Conservation (phyloP, 2,329 filamentous ascomycete species). For the Plectosphaerella cucumerina region DNA sequence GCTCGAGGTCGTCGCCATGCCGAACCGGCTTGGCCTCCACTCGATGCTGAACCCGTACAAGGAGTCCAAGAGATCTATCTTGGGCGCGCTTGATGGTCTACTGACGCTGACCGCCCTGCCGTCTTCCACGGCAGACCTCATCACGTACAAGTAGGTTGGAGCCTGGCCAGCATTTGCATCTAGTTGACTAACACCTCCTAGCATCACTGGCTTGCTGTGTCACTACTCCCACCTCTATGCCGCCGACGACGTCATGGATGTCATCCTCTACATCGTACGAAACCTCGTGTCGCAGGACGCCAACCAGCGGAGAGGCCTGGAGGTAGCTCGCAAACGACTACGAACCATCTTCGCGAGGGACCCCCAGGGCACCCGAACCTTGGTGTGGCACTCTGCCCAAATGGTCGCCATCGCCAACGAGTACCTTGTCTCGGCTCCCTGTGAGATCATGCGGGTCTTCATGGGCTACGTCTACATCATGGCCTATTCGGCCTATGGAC, state of each 20-base stretch:
- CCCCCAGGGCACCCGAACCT: conserved; percentile 12
- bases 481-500: conserved; percentile 19
- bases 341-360: conserved; percentile 15
- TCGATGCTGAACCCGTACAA: conserved; percentile 17
- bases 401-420: conserved; percentile 23
- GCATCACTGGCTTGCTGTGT: conserved; percentile 19
- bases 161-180: neutral
- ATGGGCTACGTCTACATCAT: conserved; percentile 25
- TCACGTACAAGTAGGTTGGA: conserved; percentile 21
- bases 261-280: conserved; percentile 23
- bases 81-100: conserved; percentile 15
- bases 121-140: conserved; percentile 18
- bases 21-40: conserved; percentile 19
- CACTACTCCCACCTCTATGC: conserved; percentile 24
- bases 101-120: conserved; percentile 16
- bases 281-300: conserved; percentile 15
- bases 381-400: conserved; percentile 24
- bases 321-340: conserved; percentile 17
- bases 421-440: conserved; percentile 22
- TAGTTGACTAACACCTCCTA: conserved; percentile 10
- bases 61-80: conserved; percentile 16
- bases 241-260: conserved; percentile 20
- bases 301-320: conserved; percentile 12
- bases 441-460: conserved; percentile 25
- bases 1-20: conserved; percentile 19